phyloP scores from a whole-genome alignment of 257 asterid genomes.

The Gynochthodes officinalis region DNA sequence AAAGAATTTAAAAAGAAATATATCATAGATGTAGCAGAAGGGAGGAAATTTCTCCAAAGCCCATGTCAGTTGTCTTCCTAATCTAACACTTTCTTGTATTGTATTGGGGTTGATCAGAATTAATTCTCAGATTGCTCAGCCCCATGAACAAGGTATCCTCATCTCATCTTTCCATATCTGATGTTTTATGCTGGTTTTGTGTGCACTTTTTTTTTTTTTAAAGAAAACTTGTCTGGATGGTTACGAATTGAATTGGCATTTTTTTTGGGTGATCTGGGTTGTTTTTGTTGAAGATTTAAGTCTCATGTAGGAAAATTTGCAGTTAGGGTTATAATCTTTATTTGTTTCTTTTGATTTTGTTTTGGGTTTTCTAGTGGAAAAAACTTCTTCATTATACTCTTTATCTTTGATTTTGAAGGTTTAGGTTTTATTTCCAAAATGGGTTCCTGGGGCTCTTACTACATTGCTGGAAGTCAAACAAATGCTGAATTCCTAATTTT shows the following conservation, averaged over 20 bases:
- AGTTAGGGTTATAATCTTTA: constrained; percentile 8
- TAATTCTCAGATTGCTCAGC: not conserved
- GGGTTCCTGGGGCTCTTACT: not conserved
- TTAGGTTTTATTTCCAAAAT: not conserved
- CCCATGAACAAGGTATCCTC: constrained; percentile 14
- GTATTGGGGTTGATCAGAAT: not conserved
- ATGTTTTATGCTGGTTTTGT: not conserved
- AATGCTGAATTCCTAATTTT: not conserved
- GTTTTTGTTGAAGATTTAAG: not conserved
- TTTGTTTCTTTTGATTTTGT: not conserved
- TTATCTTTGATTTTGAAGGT: too few relatives aligned
- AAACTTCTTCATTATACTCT: constrained; percentile 3
- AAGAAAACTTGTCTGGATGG: not conserved
- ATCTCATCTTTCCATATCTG: not conserved
- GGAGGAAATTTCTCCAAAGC: not conserved
- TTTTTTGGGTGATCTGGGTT: not conserved
- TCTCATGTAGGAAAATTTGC: not conserved
- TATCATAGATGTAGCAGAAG: not conserved
- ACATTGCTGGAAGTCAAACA: not conserved
- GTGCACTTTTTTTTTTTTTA: not conserved
- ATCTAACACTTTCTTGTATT: not conserved
- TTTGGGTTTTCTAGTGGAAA: not conserved
- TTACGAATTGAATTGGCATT: not conserved
- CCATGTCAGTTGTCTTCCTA: not conserved
- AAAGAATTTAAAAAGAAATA: not conserved